phyloP scores from a whole-genome alignment of 805 yeast genomes.

The Saturnispora silvae region DNA sequence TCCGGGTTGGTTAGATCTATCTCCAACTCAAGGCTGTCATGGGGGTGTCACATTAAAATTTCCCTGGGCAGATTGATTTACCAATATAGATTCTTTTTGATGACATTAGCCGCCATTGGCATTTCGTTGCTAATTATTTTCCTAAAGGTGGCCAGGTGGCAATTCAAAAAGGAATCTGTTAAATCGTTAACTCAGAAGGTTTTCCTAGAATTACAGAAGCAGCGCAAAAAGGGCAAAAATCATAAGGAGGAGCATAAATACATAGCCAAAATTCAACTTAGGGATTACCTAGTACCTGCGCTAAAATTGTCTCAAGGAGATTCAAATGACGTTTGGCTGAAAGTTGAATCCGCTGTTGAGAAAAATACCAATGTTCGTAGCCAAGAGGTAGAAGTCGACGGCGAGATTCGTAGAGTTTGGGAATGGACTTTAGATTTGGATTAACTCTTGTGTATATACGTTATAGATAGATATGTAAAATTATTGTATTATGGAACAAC shows the following conservation, averaged over 20 bases:
- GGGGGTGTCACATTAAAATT: conserved; percentile 21
- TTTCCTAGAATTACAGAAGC: conserved; percentile 38
- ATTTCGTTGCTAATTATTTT: conserved; percentile 15
- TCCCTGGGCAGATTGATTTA: conserved; percentile 16
- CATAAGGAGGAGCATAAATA: conserved; percentile 28
- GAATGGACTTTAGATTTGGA: conserved; percentile 57
- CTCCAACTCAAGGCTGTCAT: conserved; percentile 20
- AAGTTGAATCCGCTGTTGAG: conserved; percentile 47
- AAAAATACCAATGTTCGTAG: conserved; percentile 53
- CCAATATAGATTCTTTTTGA: conserved; percentile 18
- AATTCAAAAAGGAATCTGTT: conserved; percentile 31
- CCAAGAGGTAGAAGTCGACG: conserved; percentile 61
- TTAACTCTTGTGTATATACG: no score
- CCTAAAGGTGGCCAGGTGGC: conserved; percentile 28
- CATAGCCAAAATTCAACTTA: conserved; percentile 59
- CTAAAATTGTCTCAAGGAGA: conserved; percentile 22
- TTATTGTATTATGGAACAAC: no score
- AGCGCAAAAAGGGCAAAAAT: conserved; percentile 28
- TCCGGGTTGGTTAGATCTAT: conserved; percentile 17
- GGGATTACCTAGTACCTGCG: conserved; percentile 46
- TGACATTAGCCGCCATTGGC: conserved; percentile 9
- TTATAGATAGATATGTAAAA: no score
- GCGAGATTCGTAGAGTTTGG: conserved; percentile 83
- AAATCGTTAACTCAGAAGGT: conserved; percentile 39
- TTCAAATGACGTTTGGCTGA: conserved; percentile 47